Evolutionary conservation across 129 eudicot genomes (phyloP).

Genomic region (Saposhnikovia divaricata): DNA sequence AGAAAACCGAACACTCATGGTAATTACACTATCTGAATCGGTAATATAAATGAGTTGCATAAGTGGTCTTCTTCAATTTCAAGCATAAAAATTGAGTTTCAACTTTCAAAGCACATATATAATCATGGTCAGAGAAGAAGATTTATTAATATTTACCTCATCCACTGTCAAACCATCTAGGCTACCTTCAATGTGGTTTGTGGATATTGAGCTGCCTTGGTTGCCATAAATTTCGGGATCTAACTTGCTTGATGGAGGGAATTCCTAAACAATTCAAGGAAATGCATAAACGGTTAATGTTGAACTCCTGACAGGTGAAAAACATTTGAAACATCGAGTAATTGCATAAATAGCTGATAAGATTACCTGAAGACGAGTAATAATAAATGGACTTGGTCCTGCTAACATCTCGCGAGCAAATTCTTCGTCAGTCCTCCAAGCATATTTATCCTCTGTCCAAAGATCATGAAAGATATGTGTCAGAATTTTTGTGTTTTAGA

Average conservation of each 20-base stretch:
- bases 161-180: slow-evolving; percentile 43
- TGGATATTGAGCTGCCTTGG: slow-evolving; percentile 44
- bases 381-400: slow-evolving; percentile 46
- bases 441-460: slow-evolving; percentile 38
- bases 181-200: slow-evolving; percentile 32
- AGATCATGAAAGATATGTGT: neutral
- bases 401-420: slow-evolving; percentile 60
- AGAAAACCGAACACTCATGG: neutral
- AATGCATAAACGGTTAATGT: neutral
- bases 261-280: slow-evolving; percentile 33
- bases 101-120: neutral
- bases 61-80: neutral
- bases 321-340: neutral
- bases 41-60: neutral
- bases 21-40: neutral
- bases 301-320: neutral
- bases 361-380: slow-evolving; percentile 30
- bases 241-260: slow-evolving; percentile 64
- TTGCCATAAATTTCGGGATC: slow-evolving; percentile 43
- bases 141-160: slow-evolving; percentile 29
- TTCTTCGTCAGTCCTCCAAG: slow-evolving; percentile 61
- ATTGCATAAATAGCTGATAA: neutral
- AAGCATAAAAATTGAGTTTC: neutral
- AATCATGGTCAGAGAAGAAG: neutral
- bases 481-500: neutral